Evolutionary conservation across 768 basidiomycete species (phyloP), one percentile per base, ranked within the genome.

Genomic region (Boletus pseudo-olivaceus): DNA sequence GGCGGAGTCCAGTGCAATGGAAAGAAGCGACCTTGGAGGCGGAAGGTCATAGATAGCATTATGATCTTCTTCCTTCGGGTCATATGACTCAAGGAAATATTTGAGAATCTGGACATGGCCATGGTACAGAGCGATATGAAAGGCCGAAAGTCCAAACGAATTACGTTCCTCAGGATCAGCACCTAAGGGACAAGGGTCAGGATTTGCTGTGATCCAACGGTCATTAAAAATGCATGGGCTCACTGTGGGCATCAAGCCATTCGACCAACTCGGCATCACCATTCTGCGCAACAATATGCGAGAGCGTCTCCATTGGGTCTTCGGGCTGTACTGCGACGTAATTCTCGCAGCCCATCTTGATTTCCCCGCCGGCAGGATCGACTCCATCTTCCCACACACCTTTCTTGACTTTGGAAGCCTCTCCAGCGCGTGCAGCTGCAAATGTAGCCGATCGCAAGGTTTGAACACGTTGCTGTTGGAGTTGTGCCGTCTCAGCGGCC

Each of bases 171-270:
- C 88, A 19, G 81, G 75, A 57, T 89, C 85, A 46, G 86, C 87
- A 71, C 82, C 89, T 90, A 62, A 30, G 56, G 45, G 46, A 56
- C 41, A 49, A 59, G 42, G 60, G 54, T 56, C 46, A 59, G 55
- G 56, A 60, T 59, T 37, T 55, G 53, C 41, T 56, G 61, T 49
- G 57, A 54, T 47, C 44, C 52, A 60, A 32, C 59, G 59, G 61
- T 46, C 56, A 65, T 67, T 64, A 66, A 59, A 49, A 51, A 7
- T 49, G 59, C 44, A 38, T 51, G 69, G 47, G 70, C 82, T 61
- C 61, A 89, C 89, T 82, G 65, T 90, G 88, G 5, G 79, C 75
- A 69, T 85, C 80, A 12, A 91, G 78, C 87, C 88, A 90, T 60
- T 80, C 67, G 8, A 87, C 76, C 49, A 91, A 69, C 20, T 78